Base-by-base conservation (phyloP, 179 eudicot species). In the Carnegiea gigantea region DNA sequence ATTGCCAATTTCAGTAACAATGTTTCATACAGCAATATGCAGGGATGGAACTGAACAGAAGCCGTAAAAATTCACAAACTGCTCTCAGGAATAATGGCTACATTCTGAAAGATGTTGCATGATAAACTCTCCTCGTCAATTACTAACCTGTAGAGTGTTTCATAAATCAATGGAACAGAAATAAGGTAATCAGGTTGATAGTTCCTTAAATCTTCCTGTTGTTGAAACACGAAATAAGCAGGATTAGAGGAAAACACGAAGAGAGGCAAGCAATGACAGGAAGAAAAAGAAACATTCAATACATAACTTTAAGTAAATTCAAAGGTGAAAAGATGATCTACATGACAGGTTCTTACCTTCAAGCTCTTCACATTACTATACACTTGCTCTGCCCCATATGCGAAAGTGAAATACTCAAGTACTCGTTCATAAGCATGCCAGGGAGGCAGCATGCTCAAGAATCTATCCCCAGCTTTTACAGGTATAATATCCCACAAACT, bases 351-450 rank as follows among this genome's bases (percentile, higher is more conserved):
- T 44, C 38, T 68, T 84, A 92, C 99, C 98, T 91, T 94, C 68
- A 96, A 87, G 81, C 85, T 85, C 85, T 87, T 89, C 73, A 96
- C 95, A 0, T 89, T 87, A 76, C 98, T 92, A 83, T 96, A 96
- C 78, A 91, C 91, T 86, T 92, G 97, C 90, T 92, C 90, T 78
- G 82, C 59, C 79, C 99, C 99, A 85, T 83, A 46, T 36, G 96
- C 80, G 77, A 92, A 88, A 80, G 88, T 89, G 87, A 92, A 96
- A 86, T 96, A 96, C 83, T 92, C 98, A 24, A 84, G 79, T 70
- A 95, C 91, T 76, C 99, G 91, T 85, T 96, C 99, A 87, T 96
- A 96, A 89, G 97, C 99, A 88, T 96, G 99, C 99, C 99, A 96
- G 38, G 99, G 90, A 76, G 99, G 99, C 74, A 96, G 93, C 96